Conservation (phyloP, 148 eudicot species). For the Simmondsia chinensis region DNA sequence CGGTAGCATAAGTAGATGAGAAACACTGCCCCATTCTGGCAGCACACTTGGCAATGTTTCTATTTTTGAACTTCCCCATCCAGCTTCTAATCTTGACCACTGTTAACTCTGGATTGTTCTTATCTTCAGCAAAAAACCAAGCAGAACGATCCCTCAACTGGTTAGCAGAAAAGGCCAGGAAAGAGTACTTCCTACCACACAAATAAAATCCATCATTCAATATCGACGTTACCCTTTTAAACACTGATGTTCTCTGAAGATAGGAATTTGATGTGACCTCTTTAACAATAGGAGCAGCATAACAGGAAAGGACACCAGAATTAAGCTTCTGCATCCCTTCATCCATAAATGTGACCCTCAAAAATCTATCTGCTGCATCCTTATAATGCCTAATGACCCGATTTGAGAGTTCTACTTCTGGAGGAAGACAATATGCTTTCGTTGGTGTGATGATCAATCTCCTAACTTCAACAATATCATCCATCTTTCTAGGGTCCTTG, state of each 20-base stretch:
- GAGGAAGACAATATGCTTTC: conserved; percentile 80
- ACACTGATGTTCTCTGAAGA: conserved; percentile 48
- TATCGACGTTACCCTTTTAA: conserved; percentile 42
- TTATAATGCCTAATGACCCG: conserved; percentile 64
- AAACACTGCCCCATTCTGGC: conserved; percentile 95
- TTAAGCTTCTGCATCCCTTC: conserved; percentile 73
- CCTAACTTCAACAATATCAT: conserved; percentile 58
- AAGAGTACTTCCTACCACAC: conserved; percentile 65
- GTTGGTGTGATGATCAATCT: conserved; percentile 81
- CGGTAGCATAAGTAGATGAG: conserved; percentile 87
- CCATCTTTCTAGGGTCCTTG: conserved; percentile 26
- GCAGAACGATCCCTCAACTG: conserved; percentile 88
- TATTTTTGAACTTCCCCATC: conserved; percentile 70
- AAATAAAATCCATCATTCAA: conserved; percentile 45
- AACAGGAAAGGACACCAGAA: conserved; percentile 37
- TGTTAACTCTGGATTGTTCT: conserved; percentile 8
- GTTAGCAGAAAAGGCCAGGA: conserved; percentile 82
- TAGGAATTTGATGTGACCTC: conserved; percentile 26
- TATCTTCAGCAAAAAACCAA: conserved; percentile 88
- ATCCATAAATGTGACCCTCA: conserved; percentile 86
- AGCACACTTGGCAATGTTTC: conserved; percentile 78
- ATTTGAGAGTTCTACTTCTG: conserved; percentile 71
- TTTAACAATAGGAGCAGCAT: conserved; percentile 53
- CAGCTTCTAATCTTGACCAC: conserved; percentile 33
- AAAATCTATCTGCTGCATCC: conserved; percentile 58